Evolutionary conservation across 108 stramenopile genomes (phyloP).

Genomic region (Nitzschia sp.): DNA sequence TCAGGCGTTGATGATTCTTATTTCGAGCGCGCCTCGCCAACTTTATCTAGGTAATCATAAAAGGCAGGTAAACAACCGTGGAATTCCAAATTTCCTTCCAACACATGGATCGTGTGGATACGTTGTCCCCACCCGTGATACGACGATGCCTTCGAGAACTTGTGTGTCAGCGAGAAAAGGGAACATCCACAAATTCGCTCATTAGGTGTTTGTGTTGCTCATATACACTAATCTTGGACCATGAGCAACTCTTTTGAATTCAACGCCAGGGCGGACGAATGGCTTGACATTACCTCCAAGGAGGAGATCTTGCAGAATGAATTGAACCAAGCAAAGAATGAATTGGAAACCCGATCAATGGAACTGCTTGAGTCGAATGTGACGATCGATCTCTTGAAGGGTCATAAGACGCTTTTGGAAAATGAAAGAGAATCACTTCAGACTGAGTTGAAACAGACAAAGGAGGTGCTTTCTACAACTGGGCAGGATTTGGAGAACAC

Average conservation of each 20-base stretch:
- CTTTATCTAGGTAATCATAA: background rate
- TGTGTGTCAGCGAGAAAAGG: no score
- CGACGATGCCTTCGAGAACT: no score
- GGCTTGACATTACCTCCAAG: constrained; percentile 27
- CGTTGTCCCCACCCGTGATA: no score
- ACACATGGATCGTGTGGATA: background rate
- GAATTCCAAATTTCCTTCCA: background rate
- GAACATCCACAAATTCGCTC: no score
- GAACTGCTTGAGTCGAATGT: constrained; percentile 26
- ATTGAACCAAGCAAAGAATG: constrained; percentile 5
- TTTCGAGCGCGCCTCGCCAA: background rate
- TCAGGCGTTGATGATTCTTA: constrained; percentile 6
- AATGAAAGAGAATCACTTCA: constrained; percentile 10
- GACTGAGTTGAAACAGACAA: background rate
- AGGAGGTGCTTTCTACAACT: background rate
- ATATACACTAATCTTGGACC: background rate
- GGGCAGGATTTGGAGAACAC: constrained; percentile 1
- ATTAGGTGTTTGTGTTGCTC: background rate
- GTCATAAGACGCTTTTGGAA: constrained; percentile 26
- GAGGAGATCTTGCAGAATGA: constrained; percentile 22
- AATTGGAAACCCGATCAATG: constrained; percentile 17
- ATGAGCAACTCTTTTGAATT: constrained; percentile 20
- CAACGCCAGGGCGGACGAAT: constrained; percentile 14
- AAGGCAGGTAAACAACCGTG: background rate
- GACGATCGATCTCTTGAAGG: constrained; percentile 22